Evolutionary conservation across 192 early-diverging fungal genomes (phyloP).

Genomic region (Obelidium mucronatum): DNA sequence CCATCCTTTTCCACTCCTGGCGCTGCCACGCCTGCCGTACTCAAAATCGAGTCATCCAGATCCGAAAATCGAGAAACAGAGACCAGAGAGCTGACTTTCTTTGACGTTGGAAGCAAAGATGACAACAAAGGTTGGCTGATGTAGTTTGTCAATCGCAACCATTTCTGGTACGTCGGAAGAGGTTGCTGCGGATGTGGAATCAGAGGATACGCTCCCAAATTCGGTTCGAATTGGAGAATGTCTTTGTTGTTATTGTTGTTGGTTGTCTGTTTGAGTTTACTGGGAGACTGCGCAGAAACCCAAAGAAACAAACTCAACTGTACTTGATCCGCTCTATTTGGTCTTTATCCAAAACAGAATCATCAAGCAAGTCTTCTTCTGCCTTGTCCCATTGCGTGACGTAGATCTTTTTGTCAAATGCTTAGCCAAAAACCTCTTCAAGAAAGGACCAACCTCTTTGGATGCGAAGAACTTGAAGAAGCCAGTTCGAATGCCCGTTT

Average conservation of each 20-base stretch:
- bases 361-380: constrained; percentile 72
- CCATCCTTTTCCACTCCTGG: neutral
- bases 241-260: constrained; percentile 48
- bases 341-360: constrained; percentile 63
- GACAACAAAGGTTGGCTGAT: constrained; percentile 60
- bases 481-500: constrained; percentile 70
- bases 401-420: constrained; percentile 62
- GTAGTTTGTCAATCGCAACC: constrained; percentile 77
- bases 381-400: constrained; percentile 81
- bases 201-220: constrained; percentile 83
- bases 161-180: constrained; percentile 69
- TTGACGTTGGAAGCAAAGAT: constrained; percentile 53
- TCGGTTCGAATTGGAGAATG: constrained; percentile 79
- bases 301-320: constrained; percentile 69
- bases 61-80: constrained; percentile 71
- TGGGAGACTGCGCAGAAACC: neutral
- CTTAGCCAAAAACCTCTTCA: neutral
- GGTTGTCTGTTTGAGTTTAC: neutral
- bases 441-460: constrained; percentile 58
- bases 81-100: constrained; percentile 54
- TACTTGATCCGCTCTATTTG: constrained; percentile 66
- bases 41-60: constrained; percentile 38
- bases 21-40: neutral
- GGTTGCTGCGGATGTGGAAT: constrained; percentile 56
- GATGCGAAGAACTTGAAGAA: constrained; percentile 77